Base-by-base conservation (phyloP, 176 grass and related monocot genomes). In the Phragmites australis region DNA sequence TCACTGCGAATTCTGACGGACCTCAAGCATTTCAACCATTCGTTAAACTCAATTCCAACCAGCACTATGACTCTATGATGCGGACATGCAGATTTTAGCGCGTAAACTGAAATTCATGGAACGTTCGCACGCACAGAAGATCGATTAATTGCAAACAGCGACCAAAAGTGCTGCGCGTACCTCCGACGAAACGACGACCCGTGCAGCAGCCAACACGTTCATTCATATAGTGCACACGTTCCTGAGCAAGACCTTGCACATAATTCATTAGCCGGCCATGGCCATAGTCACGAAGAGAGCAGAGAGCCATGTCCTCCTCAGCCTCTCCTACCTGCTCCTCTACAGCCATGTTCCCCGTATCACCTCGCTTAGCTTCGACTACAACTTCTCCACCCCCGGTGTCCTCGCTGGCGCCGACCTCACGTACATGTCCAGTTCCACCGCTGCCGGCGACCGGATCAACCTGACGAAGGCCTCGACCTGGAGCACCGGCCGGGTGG, bases 401-500 rank as follows among this genome's bases (percentile, higher is more conserved):
- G 19, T 46, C 40, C 66, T 71, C 42, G 6, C 26, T 19, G 6
- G 53, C 18, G 3, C 79, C 79, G 27, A 71, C 41, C 66, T 81
- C 79, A 48, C 5, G 25, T 81, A 81, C 79, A 17, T 46, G 16
- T 47, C 67, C 65, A 56, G 71, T 53, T 19, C 79, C 29, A 57
- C 41, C 1, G 26, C 66, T 13, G 53, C 18, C 64, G 1, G 3
- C 19, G 79, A 59, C 4, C 52, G 53, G 41, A 42, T 81, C 26
- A 19, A 71, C 26, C 79, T 81, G 41, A 71, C 66, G 18, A 71
- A 59, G 66, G 2, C 19, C 66, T 34, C 66, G 3, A 6, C 6
- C 25, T 81, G 79, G 79, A 81, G 79, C 79, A 59, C 66, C 26
- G 79, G 79, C 23, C 79, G 79, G 3, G 53, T 81, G 21, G 66